phyloP scores from a whole-genome alignment of 306 rosid species.

The Fagus sylvatica region DNA sequence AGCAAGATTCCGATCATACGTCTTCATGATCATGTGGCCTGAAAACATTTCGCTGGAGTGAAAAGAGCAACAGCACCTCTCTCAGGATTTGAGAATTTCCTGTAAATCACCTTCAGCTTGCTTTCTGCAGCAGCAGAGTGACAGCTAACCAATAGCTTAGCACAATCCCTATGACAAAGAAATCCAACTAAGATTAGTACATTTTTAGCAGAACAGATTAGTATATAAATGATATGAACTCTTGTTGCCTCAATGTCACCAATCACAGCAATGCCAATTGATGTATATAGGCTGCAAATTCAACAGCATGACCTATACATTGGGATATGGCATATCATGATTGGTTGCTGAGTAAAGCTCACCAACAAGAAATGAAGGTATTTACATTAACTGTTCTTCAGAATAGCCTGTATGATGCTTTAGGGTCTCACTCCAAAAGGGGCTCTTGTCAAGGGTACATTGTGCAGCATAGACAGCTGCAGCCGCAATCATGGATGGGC shows the following conservation, averaged over 20 bases:
- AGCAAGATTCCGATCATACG: not conserved
- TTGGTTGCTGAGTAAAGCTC: no score
- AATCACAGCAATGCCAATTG: not conserved
- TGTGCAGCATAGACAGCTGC: constrained; percentile 54
- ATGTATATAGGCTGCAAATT: not conserved
- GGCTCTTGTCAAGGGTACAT: constrained; percentile 37
- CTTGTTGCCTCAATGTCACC: not conserved
- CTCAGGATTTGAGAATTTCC: constrained; percentile 16
- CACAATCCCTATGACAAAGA: constrained; percentile 43
- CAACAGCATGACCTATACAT: no score
- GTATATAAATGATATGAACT: no score
- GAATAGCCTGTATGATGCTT: constrained; percentile 53
- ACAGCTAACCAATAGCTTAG: constrained; percentile 31
- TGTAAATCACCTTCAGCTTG: not conserved
- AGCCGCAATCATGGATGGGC: constrained; percentile 58
- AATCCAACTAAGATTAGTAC: not conserved
- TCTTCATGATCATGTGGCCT: not conserved
- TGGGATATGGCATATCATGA: no score
- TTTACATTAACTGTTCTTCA: constrained; percentile 41
- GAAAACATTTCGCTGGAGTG: constrained; percentile 16
- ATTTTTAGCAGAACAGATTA: no score
- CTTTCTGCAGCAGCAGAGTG: constrained; percentile 15
- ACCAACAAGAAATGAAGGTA: no score
- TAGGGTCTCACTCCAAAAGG: constrained; percentile 47
- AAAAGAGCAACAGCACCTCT: constrained; percentile 1